phyloP scores from a whole-genome alignment of 2,329 filamentous ascomycete genomes.

The Berkeleyomyces rouxiae region DNA sequence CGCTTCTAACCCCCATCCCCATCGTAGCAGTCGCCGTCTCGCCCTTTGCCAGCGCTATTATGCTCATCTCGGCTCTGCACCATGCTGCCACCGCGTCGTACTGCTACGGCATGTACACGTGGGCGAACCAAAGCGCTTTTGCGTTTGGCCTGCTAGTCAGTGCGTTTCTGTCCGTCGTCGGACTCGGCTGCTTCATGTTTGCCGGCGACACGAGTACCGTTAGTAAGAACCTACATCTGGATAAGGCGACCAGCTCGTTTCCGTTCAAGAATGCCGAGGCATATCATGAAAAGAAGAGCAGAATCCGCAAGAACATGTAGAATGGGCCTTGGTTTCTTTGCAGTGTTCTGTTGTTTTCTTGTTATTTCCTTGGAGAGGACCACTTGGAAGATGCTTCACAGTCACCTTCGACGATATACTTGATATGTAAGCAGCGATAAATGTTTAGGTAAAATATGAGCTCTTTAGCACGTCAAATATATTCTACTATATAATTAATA shows the following conservation, averaged over 20 bases:
- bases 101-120: slow-evolving; percentile 50
- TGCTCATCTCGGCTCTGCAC: slow-evolving; percentile 50
- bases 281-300: slow-evolving; percentile 25
- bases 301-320: slow-evolving; percentile 16
- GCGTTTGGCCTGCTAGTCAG: slow-evolving; percentile 42
- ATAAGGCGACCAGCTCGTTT: slow-evolving; percentile 26
- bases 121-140: slow-evolving; percentile 39
- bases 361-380: too few species aligned
- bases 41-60: slow-evolving; percentile 47
- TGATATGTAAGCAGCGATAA: not conserved
- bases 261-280: slow-evolving; percentile 24
- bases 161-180: slow-evolving; percentile 40
- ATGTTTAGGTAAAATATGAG: not conserved
- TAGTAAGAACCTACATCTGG: slow-evolving; percentile 23
- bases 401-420: too few species aligned
- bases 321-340: too few species aligned
- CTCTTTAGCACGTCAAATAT: not conserved
- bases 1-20: not conserved
- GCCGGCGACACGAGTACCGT: slow-evolving; percentile 23
- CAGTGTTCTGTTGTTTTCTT: too few species aligned
- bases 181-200: slow-evolving; percentile 22
- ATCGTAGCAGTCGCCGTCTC: slow-evolving; percentile 24
- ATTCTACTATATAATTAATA: not conserved
- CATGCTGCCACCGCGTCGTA: slow-evolving; percentile 48
- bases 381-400: too few species aligned